Evolutionary conservation across 108 stramenopile genomes (phyloP).

Genomic region (Nitzschia sp.): DNA sequence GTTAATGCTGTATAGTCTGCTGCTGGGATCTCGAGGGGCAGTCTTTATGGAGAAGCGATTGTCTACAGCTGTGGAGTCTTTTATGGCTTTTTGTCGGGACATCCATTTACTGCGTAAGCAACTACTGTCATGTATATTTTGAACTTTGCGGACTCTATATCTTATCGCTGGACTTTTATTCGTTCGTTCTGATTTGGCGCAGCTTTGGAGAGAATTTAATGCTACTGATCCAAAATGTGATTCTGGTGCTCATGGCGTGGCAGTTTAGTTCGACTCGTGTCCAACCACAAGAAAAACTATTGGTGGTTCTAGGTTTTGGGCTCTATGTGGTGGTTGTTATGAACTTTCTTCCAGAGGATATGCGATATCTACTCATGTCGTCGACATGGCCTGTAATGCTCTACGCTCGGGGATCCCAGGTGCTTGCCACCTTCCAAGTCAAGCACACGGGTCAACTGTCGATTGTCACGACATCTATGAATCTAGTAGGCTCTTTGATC

Average conservation of each 20-base stretch:
- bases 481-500: constrained; percentile 58
- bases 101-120: constrained; percentile 78
- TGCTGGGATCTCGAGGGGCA: constrained; percentile 53
- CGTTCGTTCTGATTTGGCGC: too few species aligned
- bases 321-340: constrained; percentile 42
- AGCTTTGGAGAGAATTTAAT: constrained; percentile 66
- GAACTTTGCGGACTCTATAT: too few species aligned
- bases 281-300: constrained; percentile 20
- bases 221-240: constrained; percentile 58
- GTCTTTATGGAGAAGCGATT: constrained; percentile 64
- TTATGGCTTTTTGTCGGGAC: constrained; percentile 61
- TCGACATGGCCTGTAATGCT: constrained; percentile 64
- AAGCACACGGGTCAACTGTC: constrained; percentile 82
- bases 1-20: constrained; percentile 39
- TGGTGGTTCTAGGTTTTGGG: constrained; percentile 34
- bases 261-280: constrained; percentile 27
- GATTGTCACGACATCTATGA: constrained; percentile 66
- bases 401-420: constrained; percentile 63
- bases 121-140: too few species aligned
- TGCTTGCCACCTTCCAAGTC: constrained; percentile 46
- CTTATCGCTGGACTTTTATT: too few species aligned
- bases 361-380: constrained; percentile 57
- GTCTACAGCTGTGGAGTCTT: constrained; percentile 70
- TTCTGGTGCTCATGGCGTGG: constrained; percentile 60
- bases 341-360: constrained; percentile 49